Conservation (phyloP, 345 rosid species). For the Turritis glabra region DNA sequence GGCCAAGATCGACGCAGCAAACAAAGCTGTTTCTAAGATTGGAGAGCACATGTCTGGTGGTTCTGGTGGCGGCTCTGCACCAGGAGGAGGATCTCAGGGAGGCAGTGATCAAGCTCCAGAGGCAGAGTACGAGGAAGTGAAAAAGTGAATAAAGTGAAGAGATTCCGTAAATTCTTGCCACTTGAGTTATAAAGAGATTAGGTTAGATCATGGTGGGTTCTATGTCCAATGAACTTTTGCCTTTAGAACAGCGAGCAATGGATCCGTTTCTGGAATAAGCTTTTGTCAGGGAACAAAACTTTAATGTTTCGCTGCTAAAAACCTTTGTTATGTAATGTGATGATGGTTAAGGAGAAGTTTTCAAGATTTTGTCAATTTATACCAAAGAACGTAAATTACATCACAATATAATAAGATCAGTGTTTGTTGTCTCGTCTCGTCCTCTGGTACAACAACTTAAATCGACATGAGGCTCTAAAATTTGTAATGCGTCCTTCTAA, state of each 20-base stretch:
- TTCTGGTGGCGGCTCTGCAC: constrained; percentile 47
- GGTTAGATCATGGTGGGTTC: constrained; percentile 24
- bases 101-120: constrained; percentile 78
- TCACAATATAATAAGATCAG: too few relatives aligned
- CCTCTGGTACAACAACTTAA: too few relatives aligned
- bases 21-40: constrained; percentile 85
- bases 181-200: constrained; percentile 21
- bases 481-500: too few relatives aligned
- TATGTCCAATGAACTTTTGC: constrained; percentile 5
- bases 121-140: constrained; percentile 87
- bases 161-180: constrained; percentile 11
- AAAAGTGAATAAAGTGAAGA: constrained; percentile 61
- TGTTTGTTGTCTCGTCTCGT: too few relatives aligned
- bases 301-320: neutral
- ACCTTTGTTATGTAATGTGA: constrained; percentile 6
- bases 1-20: constrained; percentile 74
- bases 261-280: constrained; percentile 23
- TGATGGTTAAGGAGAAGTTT: neutral
- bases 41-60: constrained; percentile 80
- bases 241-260: constrained; percentile 6
- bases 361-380: neutral
- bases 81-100: constrained; percentile 66
- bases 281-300: constrained; percentile 15
- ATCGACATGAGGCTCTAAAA: too few relatives aligned
- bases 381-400: too few relatives aligned